Evolutionary conservation across 2,329 filamentous ascomycete genomes (phyloP), one percentile per base, ranked within the genome.

Genomic region (Diaporthe sp.): DNA sequence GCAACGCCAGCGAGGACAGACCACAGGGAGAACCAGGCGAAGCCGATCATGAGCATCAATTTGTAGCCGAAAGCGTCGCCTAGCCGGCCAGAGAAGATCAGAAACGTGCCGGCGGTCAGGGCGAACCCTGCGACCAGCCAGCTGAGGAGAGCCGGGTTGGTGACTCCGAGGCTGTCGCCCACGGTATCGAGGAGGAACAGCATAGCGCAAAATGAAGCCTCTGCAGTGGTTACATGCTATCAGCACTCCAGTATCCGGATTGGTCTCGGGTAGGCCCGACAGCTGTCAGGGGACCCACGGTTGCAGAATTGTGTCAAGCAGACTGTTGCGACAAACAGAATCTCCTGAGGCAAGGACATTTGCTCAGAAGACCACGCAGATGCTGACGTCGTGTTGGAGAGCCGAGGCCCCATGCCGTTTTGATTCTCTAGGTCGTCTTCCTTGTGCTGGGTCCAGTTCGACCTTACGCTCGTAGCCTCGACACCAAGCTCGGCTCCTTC

Each of bases 51-150:
- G 10, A 88, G 80, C 73, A 87, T 81, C 35, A 79, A 81, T 78
- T 85, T 86, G 79, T 88, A 84, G 27, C 87, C 87, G 76, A 83
- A 86, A 3, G 86, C 79, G 73, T 86, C 85, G 12, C 87, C 86
- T 9, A 88, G 79, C 3, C 86, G 82, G 22, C 87, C 86, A 17
- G 82, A 83, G 63, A 85, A 80, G 13, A 88, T 80, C 53, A 88
- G 85, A 76, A 88, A 88, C 17, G 86, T 85, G 2, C 86, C 86
- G 10, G 78, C 83, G 58, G 80, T 85, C 77, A 87, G 79, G 22
- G 82, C 83, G 77, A 88, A 88, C 2, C 84, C 86, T 1, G 86
- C 86, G 13, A 85, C 79, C 68, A 85, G 81, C 86, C 86, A 88
- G 75, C 80, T 81, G 12, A 86, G 77, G 17, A 85, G 77, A 3